A percentile compares a stretch with the other conserved stretches of the same genome.
Evolutionary conservation across 176 grass and related monocot genomes (phyloP).

Genomic region (Hsuehochloa calcarea): DNA sequence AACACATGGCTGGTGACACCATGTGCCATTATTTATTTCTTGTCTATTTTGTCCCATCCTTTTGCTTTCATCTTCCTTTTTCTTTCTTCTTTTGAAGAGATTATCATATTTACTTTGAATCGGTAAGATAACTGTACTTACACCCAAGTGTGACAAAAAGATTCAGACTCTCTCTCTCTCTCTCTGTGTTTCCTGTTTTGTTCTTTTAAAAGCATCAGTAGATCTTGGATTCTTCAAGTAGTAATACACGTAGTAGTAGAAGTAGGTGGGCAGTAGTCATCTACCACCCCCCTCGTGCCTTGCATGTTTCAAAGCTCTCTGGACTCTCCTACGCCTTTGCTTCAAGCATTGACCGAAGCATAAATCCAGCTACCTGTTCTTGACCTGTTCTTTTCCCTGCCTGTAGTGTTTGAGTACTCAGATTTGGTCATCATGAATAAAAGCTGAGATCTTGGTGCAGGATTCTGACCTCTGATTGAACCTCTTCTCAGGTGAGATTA

Average conservation of each 20-base stretch:
- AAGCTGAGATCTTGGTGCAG: conserved; percentile 6
- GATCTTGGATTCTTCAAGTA: conserved; percentile 56
- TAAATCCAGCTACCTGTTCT: conserved; percentile 35
- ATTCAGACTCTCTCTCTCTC: not conserved
- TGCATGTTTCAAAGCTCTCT: conserved; percentile 42
- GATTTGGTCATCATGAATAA: conserved; percentile 6
- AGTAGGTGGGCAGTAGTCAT: conserved; percentile 33
- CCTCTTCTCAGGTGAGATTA: conserved; percentile 32
- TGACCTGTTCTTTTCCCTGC: conserved; percentile 5
- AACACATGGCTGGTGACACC: conserved; percentile 18
- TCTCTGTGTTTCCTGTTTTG: not conserved
- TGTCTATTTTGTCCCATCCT: conserved; percentile 12
- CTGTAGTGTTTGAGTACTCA: conserved; percentile 16
- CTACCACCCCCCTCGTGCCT: conserved; percentile 1
- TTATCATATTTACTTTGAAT: not conserved
- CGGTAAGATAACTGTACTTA: not conserved
- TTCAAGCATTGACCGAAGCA: conserved; percentile 44
- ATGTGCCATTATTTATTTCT: conserved; percentile 29
- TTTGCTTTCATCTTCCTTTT: not conserved
- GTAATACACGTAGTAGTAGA: conserved; percentile 5
- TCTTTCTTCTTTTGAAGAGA: no score
- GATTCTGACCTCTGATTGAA: not conserved
- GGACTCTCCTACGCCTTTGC: conserved; percentile 28
- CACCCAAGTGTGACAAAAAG: conserved; percentile 46
- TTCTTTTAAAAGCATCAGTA: conserved; percentile 6